These are phyloP conservation scores for Cylindrotheca fusiformis DNA, from an alignment of 108 stramenopile genomes.

Conservation along the genomic window DNA sequence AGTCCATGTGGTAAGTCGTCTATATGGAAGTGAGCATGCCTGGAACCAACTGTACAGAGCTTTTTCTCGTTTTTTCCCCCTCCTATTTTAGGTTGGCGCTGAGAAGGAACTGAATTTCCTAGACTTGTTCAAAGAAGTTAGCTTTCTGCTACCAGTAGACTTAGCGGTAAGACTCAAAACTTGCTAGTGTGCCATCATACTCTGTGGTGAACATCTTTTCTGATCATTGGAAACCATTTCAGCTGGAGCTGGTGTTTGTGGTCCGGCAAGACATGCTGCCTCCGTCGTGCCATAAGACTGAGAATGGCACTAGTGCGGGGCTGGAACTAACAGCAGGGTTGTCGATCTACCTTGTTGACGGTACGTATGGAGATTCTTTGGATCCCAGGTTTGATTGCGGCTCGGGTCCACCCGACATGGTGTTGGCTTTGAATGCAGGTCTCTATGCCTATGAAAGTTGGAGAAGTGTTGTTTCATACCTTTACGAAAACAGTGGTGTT, in stretches of 20 bases:
- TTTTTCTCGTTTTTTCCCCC: no score
- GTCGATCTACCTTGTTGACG: constrained; percentile 48
- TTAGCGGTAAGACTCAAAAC: constrained; percentile 25
- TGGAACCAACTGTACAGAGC: background rate
- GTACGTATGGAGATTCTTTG: constrained; percentile 71
- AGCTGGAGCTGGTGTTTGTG: constrained; percentile 73
- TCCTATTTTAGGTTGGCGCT: constrained; percentile 41
- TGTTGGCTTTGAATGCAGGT: constrained; percentile 84
- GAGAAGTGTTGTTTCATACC: constrained; percentile 71
- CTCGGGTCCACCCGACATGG: constrained; percentile 82
- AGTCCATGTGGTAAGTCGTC: constrained; percentile 52
- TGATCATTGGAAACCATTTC: background rate
- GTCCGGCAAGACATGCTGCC: constrained; percentile 86
- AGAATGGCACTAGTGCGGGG: constrained; percentile 16
- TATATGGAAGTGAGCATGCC: constrained; percentile 1
- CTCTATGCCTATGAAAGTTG: constrained; percentile 84
- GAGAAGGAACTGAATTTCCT: constrained; percentile 91
- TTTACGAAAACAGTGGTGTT: constrained; percentile 47
- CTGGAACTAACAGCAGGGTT: constrained; percentile 44
- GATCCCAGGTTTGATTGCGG: constrained; percentile 85
- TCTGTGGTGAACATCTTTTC: background rate
- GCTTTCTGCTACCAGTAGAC: constrained; percentile 61
- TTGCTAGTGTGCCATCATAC: background rate
- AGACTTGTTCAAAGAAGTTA: constrained; percentile 76
- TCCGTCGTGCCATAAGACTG: constrained; percentile 7